Percentiles rank a stretch among this genome's conserved stretches.
Evolutionary conservation across 345 rosid species (phyloP).

Genomic region (Cardiospermum halicacabum): DNA sequence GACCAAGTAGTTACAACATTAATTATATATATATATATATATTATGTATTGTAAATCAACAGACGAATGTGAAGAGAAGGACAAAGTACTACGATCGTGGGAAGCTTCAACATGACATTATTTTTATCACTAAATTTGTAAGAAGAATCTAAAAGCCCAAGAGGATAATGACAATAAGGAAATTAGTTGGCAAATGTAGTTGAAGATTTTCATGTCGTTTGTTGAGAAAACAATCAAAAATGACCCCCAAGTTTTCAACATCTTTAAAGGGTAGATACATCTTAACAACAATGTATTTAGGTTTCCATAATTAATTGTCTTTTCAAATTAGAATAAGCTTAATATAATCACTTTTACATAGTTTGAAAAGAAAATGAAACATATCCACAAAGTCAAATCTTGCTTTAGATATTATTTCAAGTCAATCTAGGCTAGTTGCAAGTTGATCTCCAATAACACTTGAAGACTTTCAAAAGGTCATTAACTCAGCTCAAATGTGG

Average conservation of each 20-base stretch:
- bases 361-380: too few species aligned
- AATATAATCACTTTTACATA: too few species aligned
- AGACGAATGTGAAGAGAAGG: too few species aligned
- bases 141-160: neutral
- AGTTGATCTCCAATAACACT: neutral
- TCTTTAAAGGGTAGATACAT: too few species aligned
- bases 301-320: neutral
- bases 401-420: neutral
- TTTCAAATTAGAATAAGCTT: neutral
- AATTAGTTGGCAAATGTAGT: conserved; percentile 10
- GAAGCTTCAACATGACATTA: neutral
- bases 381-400: neutral
- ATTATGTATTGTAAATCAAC: too few species aligned
- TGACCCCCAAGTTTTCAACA: neutral
- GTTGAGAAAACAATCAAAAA: neutral
- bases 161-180: neutral
- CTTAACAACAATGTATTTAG: neutral
- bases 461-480: too few species aligned
- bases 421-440: neutral
- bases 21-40: too few species aligned
- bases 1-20: neutral
- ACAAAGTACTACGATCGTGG: neutral
- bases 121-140: neutral
- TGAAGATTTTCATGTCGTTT: conserved; percentile 12
- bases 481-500: too few species aligned